A percentile compares a stretch with the other conserved stretches of the same genome.
These are phyloP conservation scores for Cocos nucifera DNA, from an alignment of 176 grass and related monocot genomes.

Conservation along the genomic window DNA sequence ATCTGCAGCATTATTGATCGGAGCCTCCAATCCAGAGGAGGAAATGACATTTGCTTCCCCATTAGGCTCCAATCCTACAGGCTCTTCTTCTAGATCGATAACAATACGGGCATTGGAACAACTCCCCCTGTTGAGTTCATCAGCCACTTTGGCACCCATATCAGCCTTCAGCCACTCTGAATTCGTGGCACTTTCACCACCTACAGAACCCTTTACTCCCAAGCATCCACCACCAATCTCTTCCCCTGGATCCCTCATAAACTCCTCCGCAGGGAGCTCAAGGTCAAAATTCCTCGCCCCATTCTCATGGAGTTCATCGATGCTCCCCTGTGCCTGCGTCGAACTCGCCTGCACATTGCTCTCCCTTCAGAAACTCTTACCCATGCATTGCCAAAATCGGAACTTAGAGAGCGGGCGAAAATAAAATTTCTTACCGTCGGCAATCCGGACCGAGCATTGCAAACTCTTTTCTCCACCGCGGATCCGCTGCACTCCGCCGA, in stretches of 20 bases:
- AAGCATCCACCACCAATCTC: background rate
- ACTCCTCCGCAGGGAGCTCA: background rate
- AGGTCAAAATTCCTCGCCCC: background rate
- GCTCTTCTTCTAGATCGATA: too few relatives aligned
- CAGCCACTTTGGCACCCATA: background rate
- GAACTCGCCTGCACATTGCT: background rate
- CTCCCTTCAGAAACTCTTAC: background rate
- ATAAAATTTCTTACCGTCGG: background rate
- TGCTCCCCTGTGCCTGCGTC: background rate
- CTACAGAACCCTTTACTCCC: background rate
- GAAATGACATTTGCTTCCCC: background rate
- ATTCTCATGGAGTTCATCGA: background rate
- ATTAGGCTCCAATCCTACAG: too few relatives aligned
- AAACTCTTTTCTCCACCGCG: background rate
- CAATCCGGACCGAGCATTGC: too few relatives aligned
- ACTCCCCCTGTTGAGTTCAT: too few relatives aligned
- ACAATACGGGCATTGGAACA: too few relatives aligned
- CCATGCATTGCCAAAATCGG: background rate
- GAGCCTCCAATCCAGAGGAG: background rate
- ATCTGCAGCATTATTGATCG: background rate
- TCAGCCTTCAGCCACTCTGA: background rate
- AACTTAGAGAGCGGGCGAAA: too few relatives aligned
- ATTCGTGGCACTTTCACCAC: background rate
- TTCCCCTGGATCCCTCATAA: background rate
- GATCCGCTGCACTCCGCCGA: background rate